Conservation (phyloP, 306 rosid species). For the Medicago truncatula region DNA sequence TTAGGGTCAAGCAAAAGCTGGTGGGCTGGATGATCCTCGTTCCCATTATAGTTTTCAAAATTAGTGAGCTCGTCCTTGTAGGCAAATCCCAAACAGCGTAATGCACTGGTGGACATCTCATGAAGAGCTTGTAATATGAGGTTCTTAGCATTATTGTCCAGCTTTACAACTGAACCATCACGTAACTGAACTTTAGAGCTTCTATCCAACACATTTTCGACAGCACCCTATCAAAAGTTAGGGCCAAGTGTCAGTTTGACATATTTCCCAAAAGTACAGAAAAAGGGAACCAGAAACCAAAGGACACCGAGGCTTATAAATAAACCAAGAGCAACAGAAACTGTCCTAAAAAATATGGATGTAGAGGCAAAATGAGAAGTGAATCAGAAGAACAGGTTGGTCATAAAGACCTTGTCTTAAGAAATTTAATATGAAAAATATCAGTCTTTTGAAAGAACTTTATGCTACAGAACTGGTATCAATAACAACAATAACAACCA, state of each 20-base stretch:
- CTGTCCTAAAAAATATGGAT: background rate
- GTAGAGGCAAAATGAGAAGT: background rate
- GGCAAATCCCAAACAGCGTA: slow-evolving; percentile 95
- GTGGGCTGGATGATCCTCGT: slow-evolving; percentile 92
- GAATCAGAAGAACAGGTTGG: too few species aligned
- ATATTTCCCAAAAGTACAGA: background rate
- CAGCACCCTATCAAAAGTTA: slow-evolving; percentile 80
- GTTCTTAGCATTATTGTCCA: slow-evolving; percentile 66
- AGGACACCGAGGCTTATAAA: background rate
- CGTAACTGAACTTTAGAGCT: slow-evolving; percentile 75
- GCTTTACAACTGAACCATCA: slow-evolving; percentile 67
- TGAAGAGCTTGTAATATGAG: slow-evolving; percentile 67
- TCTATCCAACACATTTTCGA: slow-evolving; percentile 80
- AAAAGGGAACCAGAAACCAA: slow-evolving; percentile 23
- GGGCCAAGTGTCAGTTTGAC: slow-evolving; percentile 32
- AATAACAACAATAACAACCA: background rate
- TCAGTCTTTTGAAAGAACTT: background rate
- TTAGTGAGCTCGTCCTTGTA: slow-evolving; percentile 71
- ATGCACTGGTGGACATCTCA: slow-evolving; percentile 88
- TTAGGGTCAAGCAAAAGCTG: slow-evolving; percentile 83
- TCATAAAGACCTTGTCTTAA: too few species aligned
- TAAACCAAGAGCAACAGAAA: slow-evolving; percentile 10
- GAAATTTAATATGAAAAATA: too few species aligned
- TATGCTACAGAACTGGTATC: background rate
- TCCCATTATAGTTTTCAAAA: slow-evolving; percentile 65